Percentiles rank a stretch among this genome's conserved stretches.
Conservation (phyloP, 345 rosid genomes). For the Gossypium anomalum region DNA sequence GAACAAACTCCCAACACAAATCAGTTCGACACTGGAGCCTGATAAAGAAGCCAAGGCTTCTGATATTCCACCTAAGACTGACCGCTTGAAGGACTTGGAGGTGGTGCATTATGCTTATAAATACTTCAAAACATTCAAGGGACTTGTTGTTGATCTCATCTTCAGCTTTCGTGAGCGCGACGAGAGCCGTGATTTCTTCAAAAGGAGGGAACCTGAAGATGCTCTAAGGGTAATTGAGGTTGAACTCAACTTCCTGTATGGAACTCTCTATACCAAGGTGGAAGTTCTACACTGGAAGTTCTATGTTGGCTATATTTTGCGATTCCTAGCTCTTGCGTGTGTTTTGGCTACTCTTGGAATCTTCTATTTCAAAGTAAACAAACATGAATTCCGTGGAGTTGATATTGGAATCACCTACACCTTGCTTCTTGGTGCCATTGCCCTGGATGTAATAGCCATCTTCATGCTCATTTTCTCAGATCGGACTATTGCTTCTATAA, state of each 20-base stretch:
- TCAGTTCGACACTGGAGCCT: constrained; percentile 33
- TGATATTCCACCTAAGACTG: neutral
- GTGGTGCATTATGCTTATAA: constrained; percentile 29
- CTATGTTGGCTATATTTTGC: constrained; percentile 19
- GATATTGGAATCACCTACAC: constrained; percentile 48
- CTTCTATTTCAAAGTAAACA: constrained; percentile 28
- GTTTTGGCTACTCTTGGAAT: constrained; percentile 30
- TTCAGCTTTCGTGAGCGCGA: constrained; percentile 43
- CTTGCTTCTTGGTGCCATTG: constrained; percentile 42
- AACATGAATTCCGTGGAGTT: constrained; percentile 20
- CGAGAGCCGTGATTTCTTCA: constrained; percentile 44
- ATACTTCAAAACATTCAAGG: constrained; percentile 40
- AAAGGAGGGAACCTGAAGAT: neutral
- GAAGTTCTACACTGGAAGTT: constrained; percentile 28
- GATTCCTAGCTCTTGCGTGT: constrained; percentile 22
- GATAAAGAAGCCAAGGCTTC: constrained; percentile 25
- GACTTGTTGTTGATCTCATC: constrained; percentile 49
- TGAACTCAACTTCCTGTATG: constrained; percentile 61
- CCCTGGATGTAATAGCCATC: constrained; percentile 38
- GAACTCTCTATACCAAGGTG: constrained; percentile 47
- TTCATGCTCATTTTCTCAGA: constrained; percentile 43
- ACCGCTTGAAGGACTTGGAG: neutral
- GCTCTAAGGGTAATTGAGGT: constrained; percentile 45
- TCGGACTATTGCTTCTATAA: constrained; percentile 27
- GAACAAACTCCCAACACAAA: constrained; percentile 25